A percentile compares a stretch with the other conserved stretches of the same genome.
phyloP scores from a whole-genome alignment of 2,329 filamentous ascomycete species.

The Atkinsonella texensis region DNA sequence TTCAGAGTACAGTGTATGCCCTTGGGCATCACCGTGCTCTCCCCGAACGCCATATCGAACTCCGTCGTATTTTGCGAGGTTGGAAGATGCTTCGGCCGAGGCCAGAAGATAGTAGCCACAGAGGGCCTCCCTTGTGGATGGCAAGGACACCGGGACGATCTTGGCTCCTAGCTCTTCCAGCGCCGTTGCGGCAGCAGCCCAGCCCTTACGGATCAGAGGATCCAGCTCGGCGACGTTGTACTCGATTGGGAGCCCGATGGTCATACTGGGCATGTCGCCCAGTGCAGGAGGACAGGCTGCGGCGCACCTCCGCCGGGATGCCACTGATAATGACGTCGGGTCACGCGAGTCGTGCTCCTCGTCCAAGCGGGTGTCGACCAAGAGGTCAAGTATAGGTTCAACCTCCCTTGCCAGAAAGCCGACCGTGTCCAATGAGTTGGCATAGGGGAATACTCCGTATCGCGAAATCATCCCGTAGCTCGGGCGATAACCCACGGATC shows the following conservation, averaged over 20 bases:
- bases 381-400: slow-evolving; percentile 35
- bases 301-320: slow-evolving; percentile 40
- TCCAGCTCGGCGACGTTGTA: slow-evolving; percentile 83
- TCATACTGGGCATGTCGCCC: slow-evolving; percentile 22
- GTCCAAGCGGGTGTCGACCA: slow-evolving; percentile 37
- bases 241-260: slow-evolving; percentile 52
- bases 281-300: slow-evolving; percentile 15
- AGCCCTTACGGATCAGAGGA: slow-evolving; percentile 54
- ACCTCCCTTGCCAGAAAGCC: slow-evolving; percentile 56
- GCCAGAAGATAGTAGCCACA: slow-evolving; percentile 94
- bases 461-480: slow-evolving; percentile 81
- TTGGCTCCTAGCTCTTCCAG: slow-evolving; percentile 56
- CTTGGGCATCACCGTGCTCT: slow-evolving; percentile 38
- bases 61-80: slow-evolving; percentile 93
- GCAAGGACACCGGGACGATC: slow-evolving; percentile 67
- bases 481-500: slow-evolving; percentile 76
- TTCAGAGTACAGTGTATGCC: slow-evolving; percentile 60
- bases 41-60: slow-evolving; percentile 71
- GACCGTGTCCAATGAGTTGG: slow-evolving; percentile 86
- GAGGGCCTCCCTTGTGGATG: slow-evolving; percentile 72
- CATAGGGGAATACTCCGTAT: slow-evolving; percentile 80
- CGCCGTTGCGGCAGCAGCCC: slow-evolving; percentile 47
- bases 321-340: slow-evolving; percentile 55
- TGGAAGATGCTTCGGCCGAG: slow-evolving; percentile 88
- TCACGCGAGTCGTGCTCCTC: slow-evolving; percentile 53